A percentile compares a stretch with the other conserved stretches of the same genome.
phyloP scores from a whole-genome alignment of 306 rosid species.

The Ceratonia siliqua region DNA sequence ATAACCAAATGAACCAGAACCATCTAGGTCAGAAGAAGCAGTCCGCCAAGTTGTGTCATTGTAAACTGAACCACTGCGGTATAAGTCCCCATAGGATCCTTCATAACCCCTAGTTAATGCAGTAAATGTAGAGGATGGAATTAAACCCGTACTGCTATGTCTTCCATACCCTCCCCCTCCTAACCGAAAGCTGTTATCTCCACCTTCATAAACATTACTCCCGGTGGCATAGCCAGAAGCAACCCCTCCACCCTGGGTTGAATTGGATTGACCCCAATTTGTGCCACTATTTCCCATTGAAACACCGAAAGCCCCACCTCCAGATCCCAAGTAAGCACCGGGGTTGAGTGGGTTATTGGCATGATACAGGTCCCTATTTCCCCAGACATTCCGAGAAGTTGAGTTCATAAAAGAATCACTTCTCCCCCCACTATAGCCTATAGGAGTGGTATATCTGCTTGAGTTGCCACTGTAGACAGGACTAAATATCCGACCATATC shows the following conservation, averaged over 20 bases:
- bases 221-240: conserved; percentile 55
- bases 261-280: conserved; percentile 57
- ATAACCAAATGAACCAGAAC: conserved; percentile 68
- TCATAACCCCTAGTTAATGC: conserved; percentile 63
- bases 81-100: conserved; percentile 67
- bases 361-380: conserved; percentile 55
- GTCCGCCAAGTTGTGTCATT: conserved; percentile 75
- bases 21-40: conserved; percentile 72
- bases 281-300: conserved; percentile 59
- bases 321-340: conserved; percentile 59
- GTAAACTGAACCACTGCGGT: conserved; percentile 60
- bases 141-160: conserved; percentile 43
- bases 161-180: conserved; percentile 76
- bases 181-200: conserved; percentile 59
- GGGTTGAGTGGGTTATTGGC: conserved; percentile 48
- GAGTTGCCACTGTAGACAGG: conserved; percentile 70
- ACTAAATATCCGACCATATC: conserved; percentile 65
- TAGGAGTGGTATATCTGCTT: conserved; percentile 70
- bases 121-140: conserved; percentile 55
- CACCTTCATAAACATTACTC: conserved; percentile 57
- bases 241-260: conserved; percentile 58
- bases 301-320: conserved; percentile 67
- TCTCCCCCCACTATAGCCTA: conserved; percentile 70
- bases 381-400: conserved; percentile 73
- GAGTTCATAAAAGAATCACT: conserved; percentile 60